These are phyloP conservation scores for Boletus semigastroideus DNA, from an alignment of 1,284 basidiomycete genomes.

Conservation along the genomic window DNA sequence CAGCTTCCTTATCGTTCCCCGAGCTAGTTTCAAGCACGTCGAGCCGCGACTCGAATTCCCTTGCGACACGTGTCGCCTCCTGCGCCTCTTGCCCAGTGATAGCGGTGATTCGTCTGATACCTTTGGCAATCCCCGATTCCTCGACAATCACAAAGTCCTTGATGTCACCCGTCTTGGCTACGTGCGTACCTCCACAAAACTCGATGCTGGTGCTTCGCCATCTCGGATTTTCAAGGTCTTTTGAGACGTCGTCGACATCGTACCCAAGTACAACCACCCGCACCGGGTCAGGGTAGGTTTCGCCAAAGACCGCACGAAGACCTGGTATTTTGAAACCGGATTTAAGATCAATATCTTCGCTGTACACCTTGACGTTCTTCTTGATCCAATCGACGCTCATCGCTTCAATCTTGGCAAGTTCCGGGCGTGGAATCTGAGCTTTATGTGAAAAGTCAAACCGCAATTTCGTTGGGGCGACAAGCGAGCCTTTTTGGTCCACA, in stretches of 20 bases:
- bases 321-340: constrained; percentile 89
- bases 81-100: constrained; percentile 94
- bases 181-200: constrained; percentile 99
- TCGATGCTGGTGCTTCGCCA: constrained; percentile 93
- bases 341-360: constrained; percentile 84
- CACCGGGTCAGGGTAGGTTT: constrained; percentile 97
- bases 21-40: constrained; percentile 61
- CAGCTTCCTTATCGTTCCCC: constrained; percentile 85
- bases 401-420: constrained; percentile 82
- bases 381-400: constrained; percentile 90
- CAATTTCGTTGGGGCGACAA: constrained; percentile 93
- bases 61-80: constrained; percentile 73
- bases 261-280: constrained; percentile 91
- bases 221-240: constrained; percentile 84
- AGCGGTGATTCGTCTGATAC: constrained; percentile 91
- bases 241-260: constrained; percentile 82
- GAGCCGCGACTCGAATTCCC: constrained; percentile 64
- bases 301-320: constrained; percentile 95
- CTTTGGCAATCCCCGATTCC: constrained; percentile 97
- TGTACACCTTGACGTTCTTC: constrained; percentile 85
- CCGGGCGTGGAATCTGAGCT: constrained; percentile 72
- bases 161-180: constrained; percentile 93
- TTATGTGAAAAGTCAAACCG: constrained; percentile 99
- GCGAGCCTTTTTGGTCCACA: constrained; percentile 96
- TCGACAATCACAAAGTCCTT: constrained; percentile 93